Base-by-base conservation (phyloP, 1,284 basidiomycete genomes). In the Cutaneotrichosporon sp. region DNA sequence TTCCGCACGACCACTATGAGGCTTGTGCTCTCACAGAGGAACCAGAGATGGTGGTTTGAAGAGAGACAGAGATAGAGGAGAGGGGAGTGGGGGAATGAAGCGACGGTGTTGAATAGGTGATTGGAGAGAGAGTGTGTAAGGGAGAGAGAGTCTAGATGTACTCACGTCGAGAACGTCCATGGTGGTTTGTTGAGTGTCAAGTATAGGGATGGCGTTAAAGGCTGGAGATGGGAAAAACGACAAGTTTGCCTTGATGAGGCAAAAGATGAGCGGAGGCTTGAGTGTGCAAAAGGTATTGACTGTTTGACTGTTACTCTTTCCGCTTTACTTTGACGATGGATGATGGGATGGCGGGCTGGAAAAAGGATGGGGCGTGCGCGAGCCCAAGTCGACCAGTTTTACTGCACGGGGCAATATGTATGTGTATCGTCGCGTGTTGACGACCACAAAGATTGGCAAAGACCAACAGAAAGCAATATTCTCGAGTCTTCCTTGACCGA, bases 101-200 rank as follows among this genome's bases (percentile, higher is more conserved):
- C 26, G 26, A 36, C 8, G 34, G 34, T 36, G 34, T 2, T 3
- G 34, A 36, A 13, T 8, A 36, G 42, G 57, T n/a, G 40, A 42
- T n/a, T 26, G n/a, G 55, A 51, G 38, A 55, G 49, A 38, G 11
- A 36, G 34, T 8, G 34, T 8, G 7, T 13, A 13, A 36, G 55
- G 58, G 53, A 22, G 51, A 22, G 51, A 50, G 62, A 26, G 32
- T 13, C 5, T 42, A 18, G 18, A 60, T 38, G 21, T 13, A 72
- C 72, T 73, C 57, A 73, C 72, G 62, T 73, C 72, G 21, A 73
- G 69, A 22, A 73, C 72, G 62, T 73, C 72, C 72, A 73, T 73
- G 53, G 56, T 51, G 49, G 26, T 42, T 21, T 36, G 31, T 53
- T 8, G n/a, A 40, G 16, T 26, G 36, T 40, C 31, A 10, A 16